Conservation (phyloP, 2,329 filamentous ascomycete genomes). For the Aureobasidium sp. region DNA sequence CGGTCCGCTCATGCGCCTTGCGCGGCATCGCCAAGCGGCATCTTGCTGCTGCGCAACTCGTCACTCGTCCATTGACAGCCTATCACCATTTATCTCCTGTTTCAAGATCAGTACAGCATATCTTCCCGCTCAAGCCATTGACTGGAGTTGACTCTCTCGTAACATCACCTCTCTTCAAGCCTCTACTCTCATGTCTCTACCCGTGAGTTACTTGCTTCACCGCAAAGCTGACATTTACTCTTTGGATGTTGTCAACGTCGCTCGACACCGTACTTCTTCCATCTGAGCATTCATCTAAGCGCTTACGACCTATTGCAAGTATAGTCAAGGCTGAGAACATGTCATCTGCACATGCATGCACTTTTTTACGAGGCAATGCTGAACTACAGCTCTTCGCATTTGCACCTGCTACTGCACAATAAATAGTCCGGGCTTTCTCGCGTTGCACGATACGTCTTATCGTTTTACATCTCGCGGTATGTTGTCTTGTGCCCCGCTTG, state of each 20-base stretch:
- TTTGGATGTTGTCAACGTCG: not conserved
- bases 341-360: slow-evolving; percentile 10
- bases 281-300: not conserved
- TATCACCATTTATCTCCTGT: not conserved
- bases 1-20: not conserved
- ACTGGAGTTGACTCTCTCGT: not conserved
- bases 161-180: not conserved
- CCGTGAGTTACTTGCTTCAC: not conserved
- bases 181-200: not conserved
- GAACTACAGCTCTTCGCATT: not conserved
- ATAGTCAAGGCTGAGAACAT: not conserved
- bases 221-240: not conserved
- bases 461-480: not conserved
- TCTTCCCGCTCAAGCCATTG: not conserved
- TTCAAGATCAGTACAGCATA: slow-evolving; percentile 2
- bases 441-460: not conserved
- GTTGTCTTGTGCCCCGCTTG: slow-evolving; percentile 4
- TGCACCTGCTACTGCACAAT: not conserved
- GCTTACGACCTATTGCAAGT: not conserved
- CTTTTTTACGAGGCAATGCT: slow-evolving; percentile 5
- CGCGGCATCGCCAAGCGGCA: not conserved
- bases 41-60: not conserved
- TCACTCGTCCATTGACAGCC: not conserved
- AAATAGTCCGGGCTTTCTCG: not conserved
- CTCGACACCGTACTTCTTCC: not conserved